Evolutionary conservation across 805 yeast genomes (phyloP), one percentile per base, ranked within the genome.

Genomic region (Cyberlindnera nakhonratchasimensis): DNA sequence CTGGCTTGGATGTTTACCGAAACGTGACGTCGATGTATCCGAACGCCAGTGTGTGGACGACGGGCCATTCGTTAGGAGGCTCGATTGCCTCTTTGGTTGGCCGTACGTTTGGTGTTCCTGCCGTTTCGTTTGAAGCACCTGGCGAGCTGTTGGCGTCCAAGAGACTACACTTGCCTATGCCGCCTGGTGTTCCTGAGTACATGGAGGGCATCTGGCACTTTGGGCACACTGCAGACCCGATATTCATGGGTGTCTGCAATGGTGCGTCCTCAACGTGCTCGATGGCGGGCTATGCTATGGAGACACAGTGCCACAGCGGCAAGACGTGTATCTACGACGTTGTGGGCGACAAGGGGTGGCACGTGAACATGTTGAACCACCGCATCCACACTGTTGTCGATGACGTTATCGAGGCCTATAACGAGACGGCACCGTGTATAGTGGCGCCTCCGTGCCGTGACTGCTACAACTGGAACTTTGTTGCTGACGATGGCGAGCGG

Each of bases 211-310:
- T 93, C 9, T 93, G 95, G 95, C 97, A 93, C 60, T 68, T 93
- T 58, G 99, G 99, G 3, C 91, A 93, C 61, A 93, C 93, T 2
- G 98, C 96, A 0, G 99, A 93, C 61, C 99, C 99, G 2, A 86
- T 93, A 2, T 93, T 73, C 57, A 84, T 90, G 91, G 99, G 99
- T 0, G 90, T 88, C 8, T 93, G 99, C 61, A 89, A 86, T 57
- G 99, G 99, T 9, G 95, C 93, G 1, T 79, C 91, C 4, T 82
- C 95, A 0, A 65, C 90, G 2, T 93, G 99, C 63, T 81, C 91
- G 46, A 72, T 87, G 8, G 96, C 86, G 1, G 99, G 99, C 0
- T 93, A 88, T 62, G 99, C 98, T 10, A 82, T 93, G 96, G 99
- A 93, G 57, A 82, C 96, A 0, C 82, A 82, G 34, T 93, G 99